Percentiles rank a stretch among this genome's conserved stretches.
Evolutionary conservation across 176 grass and related monocot genomes (phyloP).

Genomic region (Typha latifolia): DNA sequence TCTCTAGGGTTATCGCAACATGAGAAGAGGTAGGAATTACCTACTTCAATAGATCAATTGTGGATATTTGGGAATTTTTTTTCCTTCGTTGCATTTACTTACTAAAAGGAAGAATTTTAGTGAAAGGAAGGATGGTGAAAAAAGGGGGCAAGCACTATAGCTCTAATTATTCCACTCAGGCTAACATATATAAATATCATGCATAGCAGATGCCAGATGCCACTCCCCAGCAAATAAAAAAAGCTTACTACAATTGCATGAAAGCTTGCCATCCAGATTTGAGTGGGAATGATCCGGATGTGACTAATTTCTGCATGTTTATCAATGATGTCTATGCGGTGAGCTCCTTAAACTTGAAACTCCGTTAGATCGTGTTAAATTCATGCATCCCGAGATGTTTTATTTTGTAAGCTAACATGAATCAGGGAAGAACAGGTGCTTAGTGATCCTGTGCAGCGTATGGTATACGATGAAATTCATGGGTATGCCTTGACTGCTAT

Average conservation of each 20-base stretch:
- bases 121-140: too few relatives aligned
- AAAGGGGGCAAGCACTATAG: background rate
- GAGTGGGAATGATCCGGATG: conserved; percentile 59
- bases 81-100: background rate
- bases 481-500: conserved; percentile 58
- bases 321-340: conserved; percentile 94
- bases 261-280: conserved; percentile 84
- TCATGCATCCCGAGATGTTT: background rate
- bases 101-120: too few relatives aligned
- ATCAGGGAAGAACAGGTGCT: conserved; percentile 44
- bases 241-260: conserved; percentile 89
- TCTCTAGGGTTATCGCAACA: background rate
- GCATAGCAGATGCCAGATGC: conserved; percentile 67
- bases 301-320: conserved; percentile 82
- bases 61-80: background rate
- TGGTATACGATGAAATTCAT: conserved; percentile 84
- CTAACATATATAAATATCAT: conserved; percentile 9
- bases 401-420: conserved; percentile 34
- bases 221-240: conserved; percentile 82
- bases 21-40: background rate
- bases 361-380: background rate
- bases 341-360: conserved; percentile 1
- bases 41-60: background rate
- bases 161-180: background rate
- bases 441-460: conserved; percentile 73